These are phyloP conservation scores for Leccinellum luteum DNA, from an alignment of 768 basidiomycete species.

Conservation along the genomic window DNA sequence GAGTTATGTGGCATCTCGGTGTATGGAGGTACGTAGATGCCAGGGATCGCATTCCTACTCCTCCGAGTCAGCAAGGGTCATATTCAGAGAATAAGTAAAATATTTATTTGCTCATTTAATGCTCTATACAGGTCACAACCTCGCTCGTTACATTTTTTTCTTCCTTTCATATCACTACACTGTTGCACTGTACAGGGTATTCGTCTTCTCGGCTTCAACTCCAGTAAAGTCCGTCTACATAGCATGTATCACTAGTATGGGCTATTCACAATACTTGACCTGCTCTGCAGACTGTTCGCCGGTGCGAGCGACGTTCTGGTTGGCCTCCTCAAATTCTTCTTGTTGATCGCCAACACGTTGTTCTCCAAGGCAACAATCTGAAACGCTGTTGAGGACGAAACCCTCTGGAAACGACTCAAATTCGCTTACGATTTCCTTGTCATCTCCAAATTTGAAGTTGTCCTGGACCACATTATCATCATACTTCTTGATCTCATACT, in stretches of 20 bases:
- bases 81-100: conserved; percentile 14
- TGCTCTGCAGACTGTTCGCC: conserved; percentile 39
- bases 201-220: conserved; percentile 6
- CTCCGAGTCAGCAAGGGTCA: neutral
- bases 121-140: neutral
- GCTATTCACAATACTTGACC: conserved; percentile 66
- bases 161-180: conserved; percentile 1
- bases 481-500: conserved; percentile 96
- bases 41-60: conserved; percentile 44
- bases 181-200: conserved; percentile 10
- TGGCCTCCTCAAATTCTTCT: conserved; percentile 86
- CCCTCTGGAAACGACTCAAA: neutral
- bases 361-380: conserved; percentile 95
- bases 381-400: conserved; percentile 5
- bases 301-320: conserved; percentile 70
- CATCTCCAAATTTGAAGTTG: conserved; percentile 96
- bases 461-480: conserved; percentile 95
- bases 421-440: conserved; percentile 83
- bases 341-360: conserved; percentile 91
- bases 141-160: neutral
- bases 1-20: conserved; percentile 72
- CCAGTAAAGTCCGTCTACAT: conserved; percentile 1
- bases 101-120: conserved; percentile 24
- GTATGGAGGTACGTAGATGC: conserved; percentile 69
- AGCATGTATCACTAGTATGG: conserved; percentile 43